Evolutionary conservation across 2,329 filamentous ascomycete species (phyloP), one percentile per base, ranked within the genome.

Genomic region (Paraphoma sp.): DNA sequence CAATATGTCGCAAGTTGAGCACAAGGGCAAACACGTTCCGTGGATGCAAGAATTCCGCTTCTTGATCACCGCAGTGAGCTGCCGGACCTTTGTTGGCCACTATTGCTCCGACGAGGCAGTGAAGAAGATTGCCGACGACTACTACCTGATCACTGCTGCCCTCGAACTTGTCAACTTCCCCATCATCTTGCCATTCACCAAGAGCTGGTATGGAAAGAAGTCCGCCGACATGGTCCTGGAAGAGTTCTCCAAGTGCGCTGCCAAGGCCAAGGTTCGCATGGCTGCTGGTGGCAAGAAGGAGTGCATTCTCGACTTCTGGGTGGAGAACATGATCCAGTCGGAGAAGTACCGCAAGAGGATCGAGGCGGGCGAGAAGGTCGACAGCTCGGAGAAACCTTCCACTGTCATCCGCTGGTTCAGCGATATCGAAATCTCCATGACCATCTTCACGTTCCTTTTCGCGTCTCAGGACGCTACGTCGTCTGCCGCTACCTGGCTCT

Each of bases 141-240:
- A 97, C 82, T 98, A 96, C 80, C 86, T 94, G 63, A 96, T 98
- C 75, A 98, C 95, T 12, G 94, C 91, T 55, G 95, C 95, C 18
- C 86, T 98, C 66, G 95, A 99, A 79, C 86, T 98, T 45, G 95
- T 99, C 83, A 98, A 98, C 83, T 73, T 74, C 59, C 70, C 95
- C 57, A 90, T 98, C 79, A 97, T 98, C 75, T 80, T 98, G 41
- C 94, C 94, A 40, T 98, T 87, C 83, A 97, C 93, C 75, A 94
- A 93, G 83, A 93, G 93, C 5, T 98, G 93, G 93, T 96, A 96
- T 73, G 95, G 94, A 69, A 97, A 97, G 85, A 96, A 93, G 82
- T 92, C 93, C 30, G 89, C 94, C 56, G 92, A 97, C 72, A 92
- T 96, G 88, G 92, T 97, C 33, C 83, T 98, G 64, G 85, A 84